Evolutionary conservation across 257 asterid genomes (phyloP).

Genomic region (Fraxinus excelsior): DNA sequence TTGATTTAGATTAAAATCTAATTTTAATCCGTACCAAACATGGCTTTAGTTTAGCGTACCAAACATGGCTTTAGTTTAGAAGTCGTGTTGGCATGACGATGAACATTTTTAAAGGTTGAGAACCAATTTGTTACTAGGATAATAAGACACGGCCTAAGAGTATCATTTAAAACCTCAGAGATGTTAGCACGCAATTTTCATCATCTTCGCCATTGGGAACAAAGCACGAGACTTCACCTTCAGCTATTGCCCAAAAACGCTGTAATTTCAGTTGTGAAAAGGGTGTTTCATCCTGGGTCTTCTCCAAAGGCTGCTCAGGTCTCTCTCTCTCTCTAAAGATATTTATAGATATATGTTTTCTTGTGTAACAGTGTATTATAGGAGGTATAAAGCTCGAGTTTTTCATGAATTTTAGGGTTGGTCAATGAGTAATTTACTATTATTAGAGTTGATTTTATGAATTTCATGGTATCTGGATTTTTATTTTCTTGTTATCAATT

Average conservation of each 20-base stretch:
- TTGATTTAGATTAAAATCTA: too few relatives aligned
- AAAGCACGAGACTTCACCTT: slow-evolving; percentile 38
- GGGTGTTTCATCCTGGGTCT: slow-evolving; percentile 27
- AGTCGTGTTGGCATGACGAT: too few relatives aligned
- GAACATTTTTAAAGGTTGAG: too few relatives aligned
- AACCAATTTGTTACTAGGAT: too few relatives aligned
- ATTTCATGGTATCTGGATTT: background rate
- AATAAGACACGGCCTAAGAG: too few relatives aligned
- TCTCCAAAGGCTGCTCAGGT: slow-evolving; percentile 35
- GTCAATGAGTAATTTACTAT: background rate
- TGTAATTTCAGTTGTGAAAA: slow-evolving; percentile 33
- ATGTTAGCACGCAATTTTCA: background rate
- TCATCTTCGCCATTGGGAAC: slow-evolving; percentile 10
- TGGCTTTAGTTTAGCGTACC: too few relatives aligned
- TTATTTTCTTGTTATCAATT: slow-evolving; percentile 7
- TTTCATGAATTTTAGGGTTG: background rate
- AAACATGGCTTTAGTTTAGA: too few relatives aligned
- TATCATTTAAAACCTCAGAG: too few relatives aligned
- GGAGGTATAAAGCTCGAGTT: background rate
- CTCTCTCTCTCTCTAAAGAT: slow-evolving; percentile 16
- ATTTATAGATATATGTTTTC: background rate
- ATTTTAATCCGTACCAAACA: too few relatives aligned
- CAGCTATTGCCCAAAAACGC: slow-evolving; percentile 36
- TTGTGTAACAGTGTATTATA: background rate
- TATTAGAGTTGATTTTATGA: background rate